phyloP scores from a whole-genome alignment of 1,139 yeast genomes.

The Meyerozyma elateridarum region DNA sequence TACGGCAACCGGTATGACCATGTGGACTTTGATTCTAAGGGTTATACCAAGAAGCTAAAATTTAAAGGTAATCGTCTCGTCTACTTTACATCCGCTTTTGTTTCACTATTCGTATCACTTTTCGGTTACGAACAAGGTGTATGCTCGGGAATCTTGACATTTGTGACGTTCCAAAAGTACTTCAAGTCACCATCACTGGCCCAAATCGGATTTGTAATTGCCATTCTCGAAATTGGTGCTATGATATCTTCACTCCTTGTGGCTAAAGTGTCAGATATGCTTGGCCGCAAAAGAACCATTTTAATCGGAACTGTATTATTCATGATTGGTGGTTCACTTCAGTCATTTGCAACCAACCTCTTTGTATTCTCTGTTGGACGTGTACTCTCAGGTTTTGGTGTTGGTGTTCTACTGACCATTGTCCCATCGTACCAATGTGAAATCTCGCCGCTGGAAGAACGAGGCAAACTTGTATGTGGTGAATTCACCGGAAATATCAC shows the following conservation, averaged over 20 bases:
- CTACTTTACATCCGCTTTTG: constrained; percentile 78
- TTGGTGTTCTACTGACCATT: constrained; percentile 48
- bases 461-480: constrained; percentile 52
- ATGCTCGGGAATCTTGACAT: constrained; percentile 68
- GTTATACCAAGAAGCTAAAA: constrained; percentile 27
- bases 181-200: constrained; percentile 44
- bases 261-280: constrained; percentile 40
- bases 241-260: constrained; percentile 44
- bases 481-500: constrained; percentile 52
- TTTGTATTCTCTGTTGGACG: constrained; percentile 45
- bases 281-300: constrained; percentile 48
- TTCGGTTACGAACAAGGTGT: constrained; percentile 94
- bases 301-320: constrained; percentile 45
- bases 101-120: constrained; percentile 75
- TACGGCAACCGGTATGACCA: constrained; percentile 36
- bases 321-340: constrained; percentile 48
- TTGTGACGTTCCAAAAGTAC: constrained; percentile 42
- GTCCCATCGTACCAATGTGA: constrained; percentile 56
- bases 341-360: constrained; percentile 41
- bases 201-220: constrained; percentile 46
- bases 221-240: constrained; percentile 51
- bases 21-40: constrained; percentile 33
- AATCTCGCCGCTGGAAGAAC: constrained; percentile 49
- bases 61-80: constrained; percentile 45
- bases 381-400: constrained; percentile 49